Conservation (phyloP, 805 yeast species). For the Lachancea mirantina region DNA sequence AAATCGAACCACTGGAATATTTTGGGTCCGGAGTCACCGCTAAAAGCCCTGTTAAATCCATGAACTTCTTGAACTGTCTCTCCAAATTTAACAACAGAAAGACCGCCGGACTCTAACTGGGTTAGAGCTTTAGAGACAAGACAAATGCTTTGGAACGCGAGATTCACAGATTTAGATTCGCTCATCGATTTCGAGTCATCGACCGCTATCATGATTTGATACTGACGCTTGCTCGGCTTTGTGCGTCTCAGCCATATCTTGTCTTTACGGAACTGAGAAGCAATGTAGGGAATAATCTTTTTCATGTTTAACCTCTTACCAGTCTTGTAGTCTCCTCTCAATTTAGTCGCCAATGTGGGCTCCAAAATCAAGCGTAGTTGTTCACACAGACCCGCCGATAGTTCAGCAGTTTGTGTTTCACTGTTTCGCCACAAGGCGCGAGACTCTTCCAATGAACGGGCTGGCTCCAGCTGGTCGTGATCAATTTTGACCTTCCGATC, state of each 20-base stretch:
- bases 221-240: conserved; percentile 94
- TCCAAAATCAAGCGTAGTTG: conserved; percentile 88
- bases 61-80: conserved; percentile 77
- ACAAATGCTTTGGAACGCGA: conserved; percentile 92
- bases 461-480: conserved; percentile 31
- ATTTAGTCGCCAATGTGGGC: conserved; percentile 93
- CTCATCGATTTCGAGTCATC: conserved; percentile 98
- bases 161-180: conserved; percentile 79
- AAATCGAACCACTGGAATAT: conserved; percentile 86
- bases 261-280: conserved; percentile 94
- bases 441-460: conserved; percentile 56
- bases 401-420: conserved; percentile 78
- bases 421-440: conserved; percentile 74
- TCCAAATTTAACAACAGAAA: conserved; percentile 87
- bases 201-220: conserved; percentile 94
- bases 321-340: conserved; percentile 92
- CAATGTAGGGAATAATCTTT: conserved; percentile 94
- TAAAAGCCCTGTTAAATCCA: conserved; percentile 81
- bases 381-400: conserved; percentile 83
- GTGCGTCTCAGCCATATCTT: conserved; percentile 97
- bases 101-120: conserved; percentile 88
- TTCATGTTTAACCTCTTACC: conserved; percentile 97
- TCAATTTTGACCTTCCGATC: conserved; percentile 29
- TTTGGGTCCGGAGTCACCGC: conserved; percentile 72
- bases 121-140: conserved; percentile 89